Evolutionary conservation across 2,329 filamentous ascomycete species (phyloP).

Genomic region (Phaeosphaeriaceae sp.): DNA sequence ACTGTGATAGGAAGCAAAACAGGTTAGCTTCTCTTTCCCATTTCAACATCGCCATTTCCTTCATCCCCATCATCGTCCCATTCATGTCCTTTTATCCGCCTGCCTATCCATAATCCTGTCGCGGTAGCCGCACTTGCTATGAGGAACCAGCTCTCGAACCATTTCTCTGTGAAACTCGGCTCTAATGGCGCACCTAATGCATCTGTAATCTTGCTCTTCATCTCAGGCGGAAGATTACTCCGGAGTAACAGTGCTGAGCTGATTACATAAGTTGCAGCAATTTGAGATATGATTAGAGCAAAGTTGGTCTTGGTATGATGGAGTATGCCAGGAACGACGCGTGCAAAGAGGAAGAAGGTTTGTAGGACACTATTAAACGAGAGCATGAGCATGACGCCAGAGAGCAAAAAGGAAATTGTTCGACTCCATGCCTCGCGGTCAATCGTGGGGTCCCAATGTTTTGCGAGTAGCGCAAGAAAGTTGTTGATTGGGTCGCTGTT

Average conservation of each 20-base stretch:
- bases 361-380: constrained; percentile 85
- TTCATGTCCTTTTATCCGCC: constrained; percentile 60
- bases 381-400: constrained; percentile 80
- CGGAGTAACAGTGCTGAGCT: constrained; percentile 77
- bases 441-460: constrained; percentile 82
- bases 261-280: constrained; percentile 85
- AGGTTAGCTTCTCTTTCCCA: constrained; percentile 70
- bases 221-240: constrained; percentile 78
- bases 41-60: constrained; percentile 65
- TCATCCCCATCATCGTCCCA: constrained; percentile 48
- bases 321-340: constrained; percentile 74
- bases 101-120: constrained; percentile 74
- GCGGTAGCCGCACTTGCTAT: constrained; percentile 70
- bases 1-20: neutral
- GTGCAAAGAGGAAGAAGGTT: constrained; percentile 80
- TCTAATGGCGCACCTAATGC: constrained; percentile 79
- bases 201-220: constrained; percentile 77
- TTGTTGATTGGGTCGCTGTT: constrained; percentile 84
- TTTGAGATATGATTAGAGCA: constrained; percentile 78
- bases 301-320: constrained; percentile 78
- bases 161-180: constrained; percentile 74
- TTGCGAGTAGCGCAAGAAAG: constrained; percentile 77
- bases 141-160: constrained; percentile 90
- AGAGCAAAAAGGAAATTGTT: constrained; percentile 83
- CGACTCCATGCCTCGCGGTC: constrained; percentile 84